phyloP scores from a whole-genome alignment of 768 basidiomycete genomes.

The Lactarius hatsudake region DNA sequence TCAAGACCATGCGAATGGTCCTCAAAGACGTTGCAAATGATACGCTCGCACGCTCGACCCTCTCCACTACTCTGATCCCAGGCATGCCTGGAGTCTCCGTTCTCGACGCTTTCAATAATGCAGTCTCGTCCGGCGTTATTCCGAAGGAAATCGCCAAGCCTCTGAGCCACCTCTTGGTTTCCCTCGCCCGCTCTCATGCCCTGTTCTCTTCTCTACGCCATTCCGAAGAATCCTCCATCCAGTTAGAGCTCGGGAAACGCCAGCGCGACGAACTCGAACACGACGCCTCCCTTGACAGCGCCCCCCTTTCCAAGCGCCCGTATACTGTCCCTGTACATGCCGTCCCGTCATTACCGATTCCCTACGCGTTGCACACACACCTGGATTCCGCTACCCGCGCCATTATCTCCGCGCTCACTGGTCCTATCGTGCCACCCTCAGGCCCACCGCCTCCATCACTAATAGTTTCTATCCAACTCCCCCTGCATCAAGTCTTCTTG shows the following conservation, averaged over 20 bases:
- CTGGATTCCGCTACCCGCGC: slow-evolving; percentile 58
- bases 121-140: slow-evolving; percentile 47
- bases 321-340: slow-evolving; percentile 27
- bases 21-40: slow-evolving; percentile 58
- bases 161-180: slow-evolving; percentile 60
- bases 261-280: slow-evolving; percentile 52
- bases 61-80: slow-evolving; percentile 52
- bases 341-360: slow-evolving; percentile 31
- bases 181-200: slow-evolving; percentile 59
- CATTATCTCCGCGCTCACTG: slow-evolving; percentile 49
- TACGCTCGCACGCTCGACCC: slow-evolving; percentile 49
- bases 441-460: slow-evolving; percentile 50
- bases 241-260: slow-evolving; percentile 72
- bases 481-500: slow-evolving; percentile 73
- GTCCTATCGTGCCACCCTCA: background rate
- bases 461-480: slow-evolving; percentile 67
- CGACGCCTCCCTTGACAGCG: slow-evolving; percentile 35
- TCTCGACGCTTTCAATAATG: slow-evolving; percentile 52
- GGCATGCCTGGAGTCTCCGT: slow-evolving; percentile 49
- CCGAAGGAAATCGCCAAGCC: slow-evolving; percentile 52
- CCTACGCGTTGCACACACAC: slow-evolving; percentile 47
- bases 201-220: slow-evolving; percentile 65
- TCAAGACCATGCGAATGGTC: slow-evolving; percentile 65
- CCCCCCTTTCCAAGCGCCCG: slow-evolving; percentile 29
- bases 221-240: slow-evolving; percentile 58